A percentile compares a stretch with the other conserved stretches of the same genome.
These are phyloP conservation scores for Aquilaria malaccensis DNA, from an alignment of 345 rosid genomes.

Conservation along the genomic window DNA sequence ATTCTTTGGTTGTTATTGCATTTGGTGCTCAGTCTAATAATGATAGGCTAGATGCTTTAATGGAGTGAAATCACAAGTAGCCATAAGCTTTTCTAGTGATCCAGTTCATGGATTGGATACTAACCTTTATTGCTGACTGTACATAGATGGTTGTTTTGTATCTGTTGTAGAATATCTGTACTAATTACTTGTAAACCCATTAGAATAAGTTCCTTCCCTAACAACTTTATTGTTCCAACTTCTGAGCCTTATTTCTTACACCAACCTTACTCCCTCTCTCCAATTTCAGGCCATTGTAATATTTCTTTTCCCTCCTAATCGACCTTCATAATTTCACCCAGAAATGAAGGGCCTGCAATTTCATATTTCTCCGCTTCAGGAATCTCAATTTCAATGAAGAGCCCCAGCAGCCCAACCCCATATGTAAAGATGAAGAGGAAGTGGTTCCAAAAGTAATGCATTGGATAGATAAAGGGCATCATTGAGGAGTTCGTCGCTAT, in stretches of 20 bases:
- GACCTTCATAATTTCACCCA: not conserved
- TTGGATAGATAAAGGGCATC: conserved; percentile 82
- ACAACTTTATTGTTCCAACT: too few relatives aligned
- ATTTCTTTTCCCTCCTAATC: not conserved
- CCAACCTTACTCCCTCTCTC: not conserved
- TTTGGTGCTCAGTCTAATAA: not conserved
- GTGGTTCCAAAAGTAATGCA: conserved; percentile 61
- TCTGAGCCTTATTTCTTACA: too few relatives aligned
- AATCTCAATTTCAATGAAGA: conserved; percentile 10
- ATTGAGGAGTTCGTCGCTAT: conserved; percentile 91
- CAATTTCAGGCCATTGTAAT: not conserved
- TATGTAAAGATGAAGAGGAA: conserved; percentile 45
- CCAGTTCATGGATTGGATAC: not conserved
- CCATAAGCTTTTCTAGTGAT: not conserved
- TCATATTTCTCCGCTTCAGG: conserved; percentile 21
- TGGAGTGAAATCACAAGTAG: conserved; percentile 11
- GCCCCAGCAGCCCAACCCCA: conserved; percentile 10
- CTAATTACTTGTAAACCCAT: conserved; percentile 2
- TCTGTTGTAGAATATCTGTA: conserved; percentile 2
- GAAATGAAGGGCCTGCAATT: conserved; percentile 1
- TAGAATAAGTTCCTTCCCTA: conserved; percentile 3
- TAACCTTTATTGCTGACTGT: not conserved
- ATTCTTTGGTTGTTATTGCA: not conserved
- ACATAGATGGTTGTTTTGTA: not conserved
- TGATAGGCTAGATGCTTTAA: conserved; percentile 1